phyloP scores from a whole-genome alignment of 176 grass and related monocot genomes.

The Eragrostis curvula region DNA sequence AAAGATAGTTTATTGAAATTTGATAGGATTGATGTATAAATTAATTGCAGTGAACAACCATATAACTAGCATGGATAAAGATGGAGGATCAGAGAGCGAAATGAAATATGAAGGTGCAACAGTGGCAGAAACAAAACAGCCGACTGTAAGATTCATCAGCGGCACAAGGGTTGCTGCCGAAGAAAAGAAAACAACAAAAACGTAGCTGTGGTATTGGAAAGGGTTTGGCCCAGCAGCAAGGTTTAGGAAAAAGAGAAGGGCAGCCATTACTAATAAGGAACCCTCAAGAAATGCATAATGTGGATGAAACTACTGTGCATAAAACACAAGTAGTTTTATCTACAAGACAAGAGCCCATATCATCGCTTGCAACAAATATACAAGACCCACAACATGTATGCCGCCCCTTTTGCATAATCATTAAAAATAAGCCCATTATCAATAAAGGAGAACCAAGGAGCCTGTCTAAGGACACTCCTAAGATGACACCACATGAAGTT shows the following conservation, averaged over 20 bases:
- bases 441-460: background rate
- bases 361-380: background rate
- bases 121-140: background rate
- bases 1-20: no score
- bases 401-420: background rate
- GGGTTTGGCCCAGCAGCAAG: background rate
- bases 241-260: background rate
- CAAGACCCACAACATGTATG: background rate
- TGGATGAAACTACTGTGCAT: background rate
- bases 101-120: background rate
- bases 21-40: no score
- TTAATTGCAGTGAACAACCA: conserved; percentile 9
- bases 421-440: background rate
- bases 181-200: background rate
- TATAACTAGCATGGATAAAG: background rate
- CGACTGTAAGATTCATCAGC: background rate
- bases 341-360: background rate
- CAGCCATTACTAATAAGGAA: background rate
- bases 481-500: background rate
- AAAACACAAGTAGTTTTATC: conserved; percentile 1
- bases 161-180: background rate
- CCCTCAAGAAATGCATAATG: background rate
- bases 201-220: background rate
- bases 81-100: background rate
- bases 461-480: background rate